phyloP scores from a whole-genome alignment of 1,139 yeast species.

The Sugiyamaella xylanicola region DNA sequence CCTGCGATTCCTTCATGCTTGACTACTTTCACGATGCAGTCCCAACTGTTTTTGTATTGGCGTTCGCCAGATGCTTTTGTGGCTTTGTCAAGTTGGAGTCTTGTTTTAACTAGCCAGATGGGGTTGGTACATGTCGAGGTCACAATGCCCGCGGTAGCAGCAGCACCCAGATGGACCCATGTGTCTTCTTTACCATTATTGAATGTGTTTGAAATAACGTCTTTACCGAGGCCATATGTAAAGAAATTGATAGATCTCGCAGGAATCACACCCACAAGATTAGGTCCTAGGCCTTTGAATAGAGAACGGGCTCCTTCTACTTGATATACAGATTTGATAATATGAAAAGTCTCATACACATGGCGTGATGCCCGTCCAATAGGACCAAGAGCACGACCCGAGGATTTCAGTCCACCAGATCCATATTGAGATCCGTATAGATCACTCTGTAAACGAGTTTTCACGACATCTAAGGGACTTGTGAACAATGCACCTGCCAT shows the following conservation, averaged over 20 bases:
- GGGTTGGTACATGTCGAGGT: slow-evolving; percentile 99
- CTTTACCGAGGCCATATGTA: slow-evolving; percentile 92
- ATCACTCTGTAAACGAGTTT: slow-evolving; percentile 91
- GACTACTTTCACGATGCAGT: slow-evolving; percentile 72
- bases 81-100: slow-evolving; percentile 82
- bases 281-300: slow-evolving; percentile 95
- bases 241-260: slow-evolving; percentile 96
- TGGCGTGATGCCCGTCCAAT: slow-evolving; percentile 59
- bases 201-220: slow-evolving; percentile 61
- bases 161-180: slow-evolving; percentile 83
- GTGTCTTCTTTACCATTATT: slow-evolving; percentile 78
- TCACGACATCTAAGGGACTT: slow-evolving; percentile 94
- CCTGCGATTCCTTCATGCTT: slow-evolving; percentile 78
- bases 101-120: slow-evolving; percentile 96
- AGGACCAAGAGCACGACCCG: slow-evolving; percentile 38
- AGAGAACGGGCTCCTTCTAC: slow-evolving; percentile 83
- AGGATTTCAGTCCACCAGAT: slow-evolving; percentile 23
- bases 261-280: slow-evolving; percentile 97
- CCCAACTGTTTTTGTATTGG: slow-evolving; percentile 80
- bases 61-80: slow-evolving; percentile 49
- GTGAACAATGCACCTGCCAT: slow-evolving; percentile 96
- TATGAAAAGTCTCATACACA: slow-evolving; percentile 78
- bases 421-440: slow-evolving; percentile 54
- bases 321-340: slow-evolving; percentile 65
- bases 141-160: slow-evolving; percentile 91